Conservation (phyloP, 148 eudicot genomes). For the Diospyros kaki region DNA sequence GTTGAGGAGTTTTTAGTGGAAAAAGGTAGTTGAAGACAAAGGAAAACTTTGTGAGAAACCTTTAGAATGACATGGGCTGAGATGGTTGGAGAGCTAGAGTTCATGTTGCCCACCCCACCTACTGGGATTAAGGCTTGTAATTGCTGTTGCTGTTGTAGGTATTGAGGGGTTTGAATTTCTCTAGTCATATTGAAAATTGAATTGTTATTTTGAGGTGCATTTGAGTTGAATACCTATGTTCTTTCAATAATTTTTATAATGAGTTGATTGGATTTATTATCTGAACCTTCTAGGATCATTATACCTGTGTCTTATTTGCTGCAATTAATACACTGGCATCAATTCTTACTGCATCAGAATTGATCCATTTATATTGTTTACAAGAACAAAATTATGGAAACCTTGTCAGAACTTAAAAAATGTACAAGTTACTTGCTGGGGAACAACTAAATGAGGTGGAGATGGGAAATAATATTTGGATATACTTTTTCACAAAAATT, state of each 20-base stretch:
- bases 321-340: background rate
- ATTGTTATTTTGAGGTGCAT: background rate
- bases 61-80: background rate
- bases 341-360: background rate
- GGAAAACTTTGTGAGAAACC: too few species aligned
- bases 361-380: background rate
- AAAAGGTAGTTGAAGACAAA: too few species aligned
- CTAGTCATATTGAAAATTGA: background rate
- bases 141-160: background rate
- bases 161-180: background rate
- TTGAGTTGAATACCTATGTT: background rate
- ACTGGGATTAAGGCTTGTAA: too few species aligned
- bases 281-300: background rate
- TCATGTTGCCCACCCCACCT: too few species aligned
- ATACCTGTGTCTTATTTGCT: background rate
- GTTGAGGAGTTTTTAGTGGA: too few species aligned
- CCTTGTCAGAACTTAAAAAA: background rate
- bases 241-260: background rate
- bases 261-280: background rate
- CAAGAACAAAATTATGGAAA: background rate
- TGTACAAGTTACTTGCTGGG: background rate
- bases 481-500: background rate
- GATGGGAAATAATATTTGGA: background rate
- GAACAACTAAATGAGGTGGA: background rate
- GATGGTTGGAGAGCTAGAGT: too few species aligned